phyloP scores from a whole-genome alignment of 352 stramenopile genomes.

The Phytophthora nicotianae region DNA sequence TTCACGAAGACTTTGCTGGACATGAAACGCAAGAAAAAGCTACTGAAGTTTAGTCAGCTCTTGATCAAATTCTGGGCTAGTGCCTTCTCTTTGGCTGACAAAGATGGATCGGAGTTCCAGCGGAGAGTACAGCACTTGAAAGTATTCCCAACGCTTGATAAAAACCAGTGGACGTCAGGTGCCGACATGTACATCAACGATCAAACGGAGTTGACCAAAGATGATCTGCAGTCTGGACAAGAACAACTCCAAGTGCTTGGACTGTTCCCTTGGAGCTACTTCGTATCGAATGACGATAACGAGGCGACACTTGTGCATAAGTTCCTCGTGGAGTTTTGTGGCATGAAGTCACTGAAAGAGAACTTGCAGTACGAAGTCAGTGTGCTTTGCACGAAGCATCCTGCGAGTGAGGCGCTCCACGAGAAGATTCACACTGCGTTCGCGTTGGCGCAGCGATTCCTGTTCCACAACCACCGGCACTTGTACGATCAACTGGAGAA shows the following conservation, averaged over 20 bases:
- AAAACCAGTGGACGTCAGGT: constrained; percentile 25
- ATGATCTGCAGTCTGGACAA: constrained; percentile 30
- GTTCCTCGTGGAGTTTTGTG: constrained; percentile 56
- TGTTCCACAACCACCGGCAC: constrained; percentile 51
- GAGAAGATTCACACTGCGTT: constrained; percentile 36
- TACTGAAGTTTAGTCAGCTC: constrained; percentile 32
- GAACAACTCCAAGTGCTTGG: constrained; percentile 44
- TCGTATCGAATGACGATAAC: constrained; percentile 25
- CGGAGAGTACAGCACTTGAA: constrained; percentile 34
- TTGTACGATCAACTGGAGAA: constrained; percentile 54
- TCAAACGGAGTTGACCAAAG: constrained; percentile 47
- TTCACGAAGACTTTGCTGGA: constrained; percentile 7
- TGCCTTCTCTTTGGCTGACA: constrained; percentile 13
- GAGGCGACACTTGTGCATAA: constrained; percentile 17
- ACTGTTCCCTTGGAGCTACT: constrained; percentile 61
- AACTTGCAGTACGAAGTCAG: constrained; percentile 61
- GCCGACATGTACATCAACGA: constrained; percentile 71
- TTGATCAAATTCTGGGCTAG: constrained; percentile 37
- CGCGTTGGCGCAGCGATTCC: constrained; percentile 53
- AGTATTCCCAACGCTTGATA: constrained; percentile 38
- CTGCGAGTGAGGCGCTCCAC: constrained; percentile 36
- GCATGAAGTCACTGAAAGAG: constrained; percentile 55
- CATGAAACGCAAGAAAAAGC: constrained; percentile 38
- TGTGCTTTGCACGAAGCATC: constrained; percentile 40
- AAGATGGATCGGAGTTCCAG: constrained; percentile 27